phyloP scores from a whole-genome alignment of 1,284 basidiomycete species.

The Boletus sp. region DNA sequence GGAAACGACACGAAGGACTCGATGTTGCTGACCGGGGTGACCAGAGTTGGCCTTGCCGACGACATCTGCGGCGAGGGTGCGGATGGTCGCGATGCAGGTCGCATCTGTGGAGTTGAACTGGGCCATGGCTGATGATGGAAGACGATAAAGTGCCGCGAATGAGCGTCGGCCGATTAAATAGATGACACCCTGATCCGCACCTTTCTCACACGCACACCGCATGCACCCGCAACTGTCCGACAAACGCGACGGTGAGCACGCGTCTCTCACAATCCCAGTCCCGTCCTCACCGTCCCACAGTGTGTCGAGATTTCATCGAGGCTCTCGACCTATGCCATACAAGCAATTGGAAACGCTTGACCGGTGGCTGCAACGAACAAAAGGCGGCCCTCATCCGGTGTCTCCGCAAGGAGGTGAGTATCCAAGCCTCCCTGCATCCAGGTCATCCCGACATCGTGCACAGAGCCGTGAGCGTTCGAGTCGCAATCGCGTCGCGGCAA shows the following conservation, averaged over 20 bases:
- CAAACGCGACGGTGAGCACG: constrained; percentile 55
- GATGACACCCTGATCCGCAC: too few relatives aligned
- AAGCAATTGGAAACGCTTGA: constrained; percentile 56
- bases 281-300: constrained; percentile 35
- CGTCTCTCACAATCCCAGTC: background rate
- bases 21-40: constrained; percentile 63
- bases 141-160: background rate
- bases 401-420: constrained; percentile 68
- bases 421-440: background rate
- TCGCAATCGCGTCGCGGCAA: constrained; percentile 67
- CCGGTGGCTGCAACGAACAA: constrained; percentile 68
- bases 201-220: constrained; percentile 1
- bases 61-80: constrained; percentile 68
- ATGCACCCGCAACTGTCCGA: constrained; percentile 77
- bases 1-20: background rate
- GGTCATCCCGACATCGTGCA: background rate
- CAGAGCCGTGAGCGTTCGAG: constrained; percentile 68
- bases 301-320: constrained; percentile 68
- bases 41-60: constrained; percentile 87
- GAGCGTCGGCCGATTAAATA: constrained; percentile 14
- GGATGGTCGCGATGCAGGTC: constrained; percentile 62
- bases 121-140: constrained; percentile 41
- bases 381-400: constrained; percentile 73
- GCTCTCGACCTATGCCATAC: constrained; percentile 67
- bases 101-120: constrained; percentile 51